Evolutionary conservation across 2,329 filamentous ascomycete species (phyloP).

Genomic region (Paecilomyces fulvus): DNA sequence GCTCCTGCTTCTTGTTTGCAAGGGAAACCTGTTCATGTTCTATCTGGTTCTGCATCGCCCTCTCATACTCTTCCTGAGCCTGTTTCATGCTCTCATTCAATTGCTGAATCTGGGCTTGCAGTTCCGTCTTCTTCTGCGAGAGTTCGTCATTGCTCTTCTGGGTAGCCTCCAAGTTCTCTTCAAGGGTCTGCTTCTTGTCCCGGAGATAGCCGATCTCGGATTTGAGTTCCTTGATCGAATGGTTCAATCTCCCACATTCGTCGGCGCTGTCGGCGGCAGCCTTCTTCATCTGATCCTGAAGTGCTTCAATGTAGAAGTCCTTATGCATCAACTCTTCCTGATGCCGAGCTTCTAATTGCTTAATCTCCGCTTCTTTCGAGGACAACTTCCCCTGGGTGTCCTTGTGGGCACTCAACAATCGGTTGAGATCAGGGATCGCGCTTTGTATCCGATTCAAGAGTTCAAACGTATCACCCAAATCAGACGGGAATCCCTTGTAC

Average conservation of each 20-base stretch:
- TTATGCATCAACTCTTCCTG: slow-evolving; percentile 45
- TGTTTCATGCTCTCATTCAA: slow-evolving; percentile 32
- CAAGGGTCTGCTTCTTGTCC: slow-evolving; percentile 45
- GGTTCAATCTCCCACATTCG: slow-evolving; percentile 37
- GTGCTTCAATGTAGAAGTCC: slow-evolving; percentile 44
- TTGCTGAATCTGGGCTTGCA: slow-evolving; percentile 33
- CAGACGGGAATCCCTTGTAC: not conserved
- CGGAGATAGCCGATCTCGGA: slow-evolving; percentile 44
- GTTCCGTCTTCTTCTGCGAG: slow-evolving; percentile 34
- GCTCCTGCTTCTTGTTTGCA: slow-evolving; percentile 35
- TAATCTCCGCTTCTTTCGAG: slow-evolving; percentile 42
- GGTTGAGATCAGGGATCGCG: slow-evolving; percentile 40
- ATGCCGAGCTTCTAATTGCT: slow-evolving; percentile 41
- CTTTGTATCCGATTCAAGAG: slow-evolving; percentile 38
- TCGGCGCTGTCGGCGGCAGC: slow-evolving; percentile 42
- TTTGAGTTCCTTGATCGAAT: slow-evolving; percentile 40
- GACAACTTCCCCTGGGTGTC: slow-evolving; percentile 43
- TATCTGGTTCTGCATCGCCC: slow-evolving; percentile 35
- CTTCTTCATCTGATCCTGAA: slow-evolving; percentile 43
- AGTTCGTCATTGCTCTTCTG: slow-evolving; percentile 39
- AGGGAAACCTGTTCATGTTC: slow-evolving; percentile 27
- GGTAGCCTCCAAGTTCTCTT: slow-evolving; percentile 37
- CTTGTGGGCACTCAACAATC: slow-evolving; percentile 39
- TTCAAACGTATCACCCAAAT: slow-evolving; percentile 24
- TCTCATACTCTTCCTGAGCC: slow-evolving; percentile 26